Percentiles rank a stretch among this genome's conserved stretches.
Evolutionary conservation across 2,329 filamentous ascomycete genomes (phyloP).

Genomic region (Trichoderma sp.): DNA sequence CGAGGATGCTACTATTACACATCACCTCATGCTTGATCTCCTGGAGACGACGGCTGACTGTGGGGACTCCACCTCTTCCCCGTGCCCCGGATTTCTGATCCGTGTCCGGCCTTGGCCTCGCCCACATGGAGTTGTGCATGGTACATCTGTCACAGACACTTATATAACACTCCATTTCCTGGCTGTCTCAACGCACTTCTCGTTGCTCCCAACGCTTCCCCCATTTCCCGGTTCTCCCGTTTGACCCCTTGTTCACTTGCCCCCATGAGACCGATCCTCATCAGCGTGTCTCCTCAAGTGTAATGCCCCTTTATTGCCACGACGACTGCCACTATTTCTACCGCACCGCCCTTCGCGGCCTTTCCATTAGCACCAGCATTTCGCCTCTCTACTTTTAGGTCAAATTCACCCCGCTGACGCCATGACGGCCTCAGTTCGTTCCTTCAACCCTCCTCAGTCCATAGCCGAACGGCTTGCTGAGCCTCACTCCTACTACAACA

Average conservation of each 20-base stretch:
- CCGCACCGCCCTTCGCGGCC: conserved; percentile 82
- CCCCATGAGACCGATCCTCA: conserved; percentile 18
- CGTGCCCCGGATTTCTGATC: conserved; percentile 25
- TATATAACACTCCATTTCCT: conserved; percentile 11
- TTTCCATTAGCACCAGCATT: conserved; percentile 79
- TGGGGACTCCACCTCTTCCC: conserved; percentile 25
- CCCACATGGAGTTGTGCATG: background rate
- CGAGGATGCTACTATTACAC: background rate
- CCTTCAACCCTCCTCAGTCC: conserved; percentile 65
- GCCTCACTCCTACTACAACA: conserved; percentile 38
- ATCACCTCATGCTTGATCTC: conserved; percentile 12
- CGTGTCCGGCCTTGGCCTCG: conserved; percentile 12
- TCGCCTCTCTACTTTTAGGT: conserved; percentile 72
- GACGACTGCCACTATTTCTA: conserved; percentile 94
- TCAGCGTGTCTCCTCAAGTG: conserved; percentile 41
- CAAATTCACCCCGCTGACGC: conserved; percentile 36
- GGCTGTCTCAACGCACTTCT: background rate
- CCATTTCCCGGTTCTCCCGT: conserved; percentile 14
- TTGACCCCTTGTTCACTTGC: conserved; percentile 6
- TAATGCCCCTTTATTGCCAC: conserved; percentile 79
- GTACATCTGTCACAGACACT: background rate
- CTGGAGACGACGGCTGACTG: conserved; percentile 15
- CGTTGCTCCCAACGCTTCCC: background rate
- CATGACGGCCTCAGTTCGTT: conserved; percentile 45
- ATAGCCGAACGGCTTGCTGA: conserved; percentile 69